Evolutionary conservation across 495 filamentous ascomycete genomes (phyloP).

Genomic region (Penicillium soppii): DNA sequence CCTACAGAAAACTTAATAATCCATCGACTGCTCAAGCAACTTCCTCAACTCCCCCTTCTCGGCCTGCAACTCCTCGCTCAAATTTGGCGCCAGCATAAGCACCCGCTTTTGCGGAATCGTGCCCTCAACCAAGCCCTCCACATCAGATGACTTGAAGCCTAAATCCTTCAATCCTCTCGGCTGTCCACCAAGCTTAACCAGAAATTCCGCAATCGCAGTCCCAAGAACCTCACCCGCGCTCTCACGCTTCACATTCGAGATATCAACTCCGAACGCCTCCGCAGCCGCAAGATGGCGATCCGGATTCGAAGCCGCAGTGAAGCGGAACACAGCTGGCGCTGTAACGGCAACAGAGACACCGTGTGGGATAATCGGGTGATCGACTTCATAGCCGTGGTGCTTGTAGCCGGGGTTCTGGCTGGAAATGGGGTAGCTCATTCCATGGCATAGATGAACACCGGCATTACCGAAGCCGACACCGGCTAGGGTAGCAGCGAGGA

Average conservation of each 20-base stretch:
- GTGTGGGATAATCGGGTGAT: constrained; percentile 82
- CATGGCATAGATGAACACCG: constrained; percentile 95
- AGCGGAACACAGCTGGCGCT: constrained; percentile 89
- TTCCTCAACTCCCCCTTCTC: constrained; percentile 64
- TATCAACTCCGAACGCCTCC: constrained; percentile 87
- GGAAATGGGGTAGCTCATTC: constrained; percentile 95
- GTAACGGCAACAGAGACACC: constrained; percentile 94
- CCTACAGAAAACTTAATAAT: constrained; percentile 49
- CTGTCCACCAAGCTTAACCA: constrained; percentile 83
- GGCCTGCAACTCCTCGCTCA: constrained; percentile 62
- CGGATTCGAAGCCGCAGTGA: constrained; percentile 87
- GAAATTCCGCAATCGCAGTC: constrained; percentile 76
- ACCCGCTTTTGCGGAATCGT: constrained; percentile 90
- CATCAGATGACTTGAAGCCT: constrained; percentile 71
- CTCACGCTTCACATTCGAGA: constrained; percentile 78
- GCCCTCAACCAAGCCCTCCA: constrained; percentile 84
- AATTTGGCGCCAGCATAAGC: constrained; percentile 82
- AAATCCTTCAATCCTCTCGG: constrained; percentile 80
- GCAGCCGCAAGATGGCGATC: constrained; percentile 88
- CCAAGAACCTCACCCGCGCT: constrained; percentile 83
- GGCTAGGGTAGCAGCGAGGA: constrained; percentile 89
- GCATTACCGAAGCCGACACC: constrained; percentile 98
- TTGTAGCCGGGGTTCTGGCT: constrained; percentile 89
- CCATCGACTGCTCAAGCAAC: constrained; percentile 66
- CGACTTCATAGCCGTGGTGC: constrained; percentile 78